Evolutionary conservation across 1,139 yeast genomes (phyloP), one percentile per base, ranked within the genome.

Genomic region (Candida sp.): DNA sequence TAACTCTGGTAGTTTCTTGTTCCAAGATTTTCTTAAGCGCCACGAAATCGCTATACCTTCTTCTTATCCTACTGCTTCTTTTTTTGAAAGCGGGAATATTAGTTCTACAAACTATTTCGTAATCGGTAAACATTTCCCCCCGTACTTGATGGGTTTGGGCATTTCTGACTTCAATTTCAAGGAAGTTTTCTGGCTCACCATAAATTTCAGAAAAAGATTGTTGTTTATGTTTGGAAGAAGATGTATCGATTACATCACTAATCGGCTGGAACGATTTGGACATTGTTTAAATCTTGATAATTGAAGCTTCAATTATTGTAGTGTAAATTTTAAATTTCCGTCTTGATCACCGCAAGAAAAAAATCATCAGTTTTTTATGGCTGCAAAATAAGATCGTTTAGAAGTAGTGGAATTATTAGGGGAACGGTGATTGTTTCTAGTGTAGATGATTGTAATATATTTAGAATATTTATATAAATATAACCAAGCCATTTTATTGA

Each of bases 131-230:
- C 75, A 83, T 78, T 38, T 81, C 79, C 38, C 81, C 65, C 3
- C 87, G 88, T 46, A 60, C 64, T 36, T 88, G 88, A 56, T 87
- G 95, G 0, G 97, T 90, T 50, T 81, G 80, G 5, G 96, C 96
- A 60, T 84, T 84, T 41, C 78, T 69, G 44, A 84, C 96, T 63
- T 91, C 98, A 35, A 95, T 84, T 64, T 93, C 99, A 38, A 93
- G 74, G 57, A 90, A 89, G 65, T 90, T 89, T 63, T 93, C 99
- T 0, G 98, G 98, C 53, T 87, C 96, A 1, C 95, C 96, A 57
- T 93, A 93, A 38, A 87, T 77, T 56, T 89, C 96, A 51, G 81
- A 87, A 61, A 83, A 84, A 7, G 89, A 77, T 60, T 87, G 95
- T 49, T 73, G 77, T 51, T 77, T 79, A 51, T 70, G 61, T 44